Evolutionary conservation across 345 rosid species (phyloP), one percentile per base, ranked within the genome.

Genomic region (Lepidium sativum): DNA sequence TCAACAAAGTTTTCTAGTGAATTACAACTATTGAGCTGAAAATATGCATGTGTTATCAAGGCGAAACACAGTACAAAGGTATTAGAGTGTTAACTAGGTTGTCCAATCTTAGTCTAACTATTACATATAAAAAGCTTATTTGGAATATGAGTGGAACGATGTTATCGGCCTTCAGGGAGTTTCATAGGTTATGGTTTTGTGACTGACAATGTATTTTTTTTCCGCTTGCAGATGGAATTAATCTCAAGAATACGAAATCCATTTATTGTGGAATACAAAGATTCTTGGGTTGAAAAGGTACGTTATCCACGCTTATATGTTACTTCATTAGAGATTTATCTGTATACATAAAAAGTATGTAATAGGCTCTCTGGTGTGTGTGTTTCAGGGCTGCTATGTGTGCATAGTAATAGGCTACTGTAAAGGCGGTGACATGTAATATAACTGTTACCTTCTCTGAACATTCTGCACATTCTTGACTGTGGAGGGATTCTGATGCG

Each of bases 241-340:
- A 91, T 94, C 80, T 94, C 99, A 16, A 88, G 79, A 77, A 83
- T 94, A 32, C 80, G 79, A 48, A 94, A 91, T 75, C 97, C 96
- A 9, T 90, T 90, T 75, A 88, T 94, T 18, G 97, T 94, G 67
- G 95, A 94, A 73, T 94, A 94, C 77, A 94, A 91, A 76, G 97
- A 94, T 77, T 94, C 99, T 45, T 94, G 99, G 99, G 95, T 94
- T 6, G 99, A 94, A 80, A 90, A 85, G 80, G 99, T 90, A 88
- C 4, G 5, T 50, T 25, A 6, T 13, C n/a, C n/a, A 49, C 11
- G 43, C 37, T 43, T 55, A 31, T 61, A n/a, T 37, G 5, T 52
- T 9, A 27, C n/a, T 37, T 29, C 13, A 9, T 6, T 17, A 43
- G 27, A 61, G 23, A 18, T 37, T 9, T 43, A 6, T 43, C 43